Base-by-base conservation (phyloP, 176 grass and related monocot species). In the Calamus simplicifolius region DNA sequence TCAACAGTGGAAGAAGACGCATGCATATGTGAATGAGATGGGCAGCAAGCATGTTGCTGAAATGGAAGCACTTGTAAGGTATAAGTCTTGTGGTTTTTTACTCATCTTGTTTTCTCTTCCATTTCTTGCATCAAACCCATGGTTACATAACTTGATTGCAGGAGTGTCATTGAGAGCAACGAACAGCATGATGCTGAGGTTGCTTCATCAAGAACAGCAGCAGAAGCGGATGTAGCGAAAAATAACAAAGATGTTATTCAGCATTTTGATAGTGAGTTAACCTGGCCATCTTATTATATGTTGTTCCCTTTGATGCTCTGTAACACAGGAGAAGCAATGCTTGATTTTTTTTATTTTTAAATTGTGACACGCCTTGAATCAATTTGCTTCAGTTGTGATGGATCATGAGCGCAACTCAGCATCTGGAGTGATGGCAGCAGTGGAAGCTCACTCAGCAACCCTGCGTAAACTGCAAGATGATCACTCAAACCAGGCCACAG, bases 1-100 rank as follows among this genome's bases (percentile, higher is more conserved):
- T 58, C 70, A 89, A 57, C 81, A 89, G 52, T 93, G 85, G 85
- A 99, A 86, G 68, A 67, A 76, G 54, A 85, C 94, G 26, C 81
- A 89, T 64, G 79, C 64, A 50, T 77, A 73, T 56, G 87, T 83
- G 25, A 79, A 50, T 26, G 85, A 99, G 54, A 64, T 99, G 63
- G 69, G 79, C 75, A 77, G 50, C 56, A 85, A 89, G 66, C 88
- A 99, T 74, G 70, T 78, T 16, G 64, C 85, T 75, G 84, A 91
- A 70, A 73, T 98, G 59, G 94, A 98, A 75, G 70, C 61, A 50
- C 81, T 86, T 16, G 64, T 89, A 59, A 86, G 88, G 88, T 81
- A 85, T 81, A 85, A 54, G 49, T 8, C 48, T 21, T 27, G 2
- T 56, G 52, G 6, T 60, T 73, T 49, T 16, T 0, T 56, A 71